phyloP scores from a whole-genome alignment of 140 eudicot species.

The Artemisia princeps region DNA sequence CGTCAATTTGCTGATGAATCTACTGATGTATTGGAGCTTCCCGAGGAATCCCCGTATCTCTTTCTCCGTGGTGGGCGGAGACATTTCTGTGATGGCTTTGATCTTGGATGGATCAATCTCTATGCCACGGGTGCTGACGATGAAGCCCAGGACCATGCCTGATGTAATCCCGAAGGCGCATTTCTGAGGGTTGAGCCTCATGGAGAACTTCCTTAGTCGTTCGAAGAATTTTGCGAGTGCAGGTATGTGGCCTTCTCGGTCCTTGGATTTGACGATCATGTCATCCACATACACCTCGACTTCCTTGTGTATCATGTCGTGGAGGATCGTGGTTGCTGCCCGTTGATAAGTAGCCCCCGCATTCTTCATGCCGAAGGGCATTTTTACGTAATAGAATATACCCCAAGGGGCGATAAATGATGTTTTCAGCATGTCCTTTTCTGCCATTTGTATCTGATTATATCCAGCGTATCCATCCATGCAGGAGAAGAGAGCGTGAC shows the following conservation, averaged over 20 bases:
- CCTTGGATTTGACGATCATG: too few species aligned
- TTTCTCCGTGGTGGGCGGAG: background rate
- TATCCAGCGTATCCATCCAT: background rate
- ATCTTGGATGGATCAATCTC: background rate
- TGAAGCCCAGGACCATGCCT: background rate
- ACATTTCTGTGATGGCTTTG: background rate
- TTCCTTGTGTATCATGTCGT: background rate
- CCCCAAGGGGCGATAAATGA: background rate
- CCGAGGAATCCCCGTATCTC: background rate
- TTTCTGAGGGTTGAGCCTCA: background rate
- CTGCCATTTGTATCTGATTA: background rate
- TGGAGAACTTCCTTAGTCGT: background rate
- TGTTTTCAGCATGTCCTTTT: background rate
- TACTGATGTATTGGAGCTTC: background rate
- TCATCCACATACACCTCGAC: background rate
- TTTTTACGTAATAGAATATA: background rate
- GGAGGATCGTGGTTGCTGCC: background rate
- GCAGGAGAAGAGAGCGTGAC: background rate
- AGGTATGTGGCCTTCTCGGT: background rate
- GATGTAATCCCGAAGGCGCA: background rate
- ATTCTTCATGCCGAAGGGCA: too few species aligned
- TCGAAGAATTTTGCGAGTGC: background rate
- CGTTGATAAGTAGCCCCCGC: background rate
- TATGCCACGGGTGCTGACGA: background rate
- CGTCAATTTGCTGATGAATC: background rate